Conservation (phyloP, 2,329 filamentous ascomycete species). For the Ceratocystis colombiana region DNA sequence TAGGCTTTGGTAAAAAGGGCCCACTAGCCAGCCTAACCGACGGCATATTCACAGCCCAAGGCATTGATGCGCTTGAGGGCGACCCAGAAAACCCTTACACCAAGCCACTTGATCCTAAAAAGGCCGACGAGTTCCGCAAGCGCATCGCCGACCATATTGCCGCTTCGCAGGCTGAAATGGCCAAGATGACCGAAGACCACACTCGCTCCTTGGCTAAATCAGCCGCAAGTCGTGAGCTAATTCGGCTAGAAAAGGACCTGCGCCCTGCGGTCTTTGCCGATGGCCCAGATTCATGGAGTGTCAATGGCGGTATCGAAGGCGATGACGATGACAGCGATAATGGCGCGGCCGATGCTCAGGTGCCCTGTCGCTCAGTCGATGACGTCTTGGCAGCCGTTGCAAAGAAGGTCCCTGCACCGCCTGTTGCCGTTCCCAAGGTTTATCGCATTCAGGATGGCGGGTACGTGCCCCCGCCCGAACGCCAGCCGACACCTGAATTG, state of each 20-base stretch:
- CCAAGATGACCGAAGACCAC: constrained; percentile 72
- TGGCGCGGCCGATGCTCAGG: constrained; percentile 33
- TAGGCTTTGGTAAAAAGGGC: constrained; percentile 76
- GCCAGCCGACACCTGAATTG: constrained; percentile 38
- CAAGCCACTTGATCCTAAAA: constrained; percentile 59
- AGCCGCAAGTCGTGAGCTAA: constrained; percentile 58
- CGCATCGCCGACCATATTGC: constrained; percentile 63
- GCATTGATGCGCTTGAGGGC: constrained; percentile 39
- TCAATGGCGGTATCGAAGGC: constrained; percentile 47
- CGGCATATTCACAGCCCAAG: constrained; percentile 65
- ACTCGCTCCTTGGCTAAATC: constrained; percentile 64
- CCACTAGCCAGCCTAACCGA: constrained; percentile 72
- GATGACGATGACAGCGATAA: constrained; percentile 41
- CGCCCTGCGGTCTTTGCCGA: constrained; percentile 53
- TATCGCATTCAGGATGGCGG: constrained; percentile 70
- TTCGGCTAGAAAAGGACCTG: constrained; percentile 65
- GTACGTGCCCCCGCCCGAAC: constrained; percentile 48
- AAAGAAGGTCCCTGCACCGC: constrained; percentile 54
- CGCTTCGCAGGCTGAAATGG: constrained; percentile 69
- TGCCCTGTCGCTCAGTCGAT: constrained; percentile 48
- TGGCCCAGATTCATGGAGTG: constrained; percentile 51
- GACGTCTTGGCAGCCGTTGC: constrained; percentile 69
- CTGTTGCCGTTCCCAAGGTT: constrained; percentile 54
- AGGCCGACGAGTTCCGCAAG: constrained; percentile 74
- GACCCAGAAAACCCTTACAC: constrained; percentile 48